Evolutionary conservation across 495 filamentous ascomycete species (phyloP).

Genomic region (Penicillium tannophilum): DNA sequence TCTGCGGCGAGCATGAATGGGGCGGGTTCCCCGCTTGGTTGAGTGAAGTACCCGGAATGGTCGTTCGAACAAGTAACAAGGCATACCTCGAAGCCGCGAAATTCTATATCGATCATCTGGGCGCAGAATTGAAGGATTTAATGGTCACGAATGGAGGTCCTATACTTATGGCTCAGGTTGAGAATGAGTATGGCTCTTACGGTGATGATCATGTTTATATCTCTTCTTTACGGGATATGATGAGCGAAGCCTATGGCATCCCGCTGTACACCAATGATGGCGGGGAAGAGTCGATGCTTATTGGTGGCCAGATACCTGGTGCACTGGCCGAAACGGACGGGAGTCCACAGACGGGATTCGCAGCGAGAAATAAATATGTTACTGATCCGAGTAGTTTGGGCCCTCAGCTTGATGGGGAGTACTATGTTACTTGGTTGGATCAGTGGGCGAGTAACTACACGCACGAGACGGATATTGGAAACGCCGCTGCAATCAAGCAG

Average conservation of each 20-base stretch:
- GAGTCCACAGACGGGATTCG: constrained; percentile 42
- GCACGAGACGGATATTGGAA: constrained; percentile 29
- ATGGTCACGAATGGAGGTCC: constrained; percentile 44
- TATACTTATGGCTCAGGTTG: constrained; percentile 50
- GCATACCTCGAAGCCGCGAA: constrained; percentile 39
- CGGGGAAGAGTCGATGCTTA: constrained; percentile 37
- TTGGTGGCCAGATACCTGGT: constrained; percentile 42
- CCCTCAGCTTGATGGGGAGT: constrained; percentile 48
- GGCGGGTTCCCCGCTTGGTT: constrained; percentile 52
- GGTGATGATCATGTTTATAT: constrained; percentile 44
- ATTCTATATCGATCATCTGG: constrained; percentile 38
- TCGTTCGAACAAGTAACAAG: constrained; percentile 38
- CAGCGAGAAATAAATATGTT: constrained; percentile 40
- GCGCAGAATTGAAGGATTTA: constrained; percentile 32
- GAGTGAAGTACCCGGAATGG: constrained; percentile 37
- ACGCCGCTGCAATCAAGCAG: constrained; percentile 10
- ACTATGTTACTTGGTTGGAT: constrained; percentile 43
- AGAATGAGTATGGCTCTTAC: constrained; percentile 54
- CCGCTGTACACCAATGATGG: constrained; percentile 53
- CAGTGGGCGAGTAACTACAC: constrained; percentile 39
- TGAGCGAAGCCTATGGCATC: constrained; percentile 37
- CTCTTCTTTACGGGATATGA: constrained; percentile 36
- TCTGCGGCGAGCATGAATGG: constrained; percentile 53
- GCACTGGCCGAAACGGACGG: constrained; percentile 49
- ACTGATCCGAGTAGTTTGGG: constrained; percentile 41